phyloP scores from a whole-genome alignment of 352 stramenopile genomes.

The Globisporangium ultimum region DNA sequence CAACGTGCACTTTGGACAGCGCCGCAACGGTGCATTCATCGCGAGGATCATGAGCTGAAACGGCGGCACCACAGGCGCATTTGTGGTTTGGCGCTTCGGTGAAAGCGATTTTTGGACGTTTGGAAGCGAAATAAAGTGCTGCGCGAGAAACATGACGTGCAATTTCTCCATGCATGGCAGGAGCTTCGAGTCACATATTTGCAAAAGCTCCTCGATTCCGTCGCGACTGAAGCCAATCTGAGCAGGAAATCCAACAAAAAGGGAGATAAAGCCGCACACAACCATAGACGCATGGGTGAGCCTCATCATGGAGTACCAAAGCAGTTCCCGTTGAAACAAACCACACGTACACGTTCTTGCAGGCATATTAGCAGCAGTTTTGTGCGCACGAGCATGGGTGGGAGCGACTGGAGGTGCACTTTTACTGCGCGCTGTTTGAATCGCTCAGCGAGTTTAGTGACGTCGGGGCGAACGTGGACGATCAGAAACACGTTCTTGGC shows the following conservation, averaged over 20 bases:
- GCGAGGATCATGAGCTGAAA: slow-evolving; percentile 57
- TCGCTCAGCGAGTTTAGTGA: slow-evolving; percentile 57
- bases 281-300: no score
- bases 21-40: slow-evolving; percentile 54
- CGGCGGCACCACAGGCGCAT: slow-evolving; percentile 15
- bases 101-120: slow-evolving; percentile 41
- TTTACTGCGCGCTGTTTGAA: slow-evolving; percentile 33
- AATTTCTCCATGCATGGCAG: slow-evolving; percentile 38
- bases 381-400: slow-evolving; percentile 35
- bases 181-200: slow-evolving; percentile 31
- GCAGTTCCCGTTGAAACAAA: neutral
- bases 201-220: slow-evolving; percentile 47
- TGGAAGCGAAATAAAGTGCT: slow-evolving; percentile 52
- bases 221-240: slow-evolving; percentile 65
- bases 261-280: neutral
- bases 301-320: neutral
- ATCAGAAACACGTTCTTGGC: slow-evolving; percentile 54
- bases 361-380: slow-evolving; percentile 58
- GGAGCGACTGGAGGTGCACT: slow-evolving; percentile 40
- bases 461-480: slow-evolving; percentile 47
- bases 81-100: neutral
- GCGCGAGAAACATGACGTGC: slow-evolving; percentile 39
- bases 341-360: slow-evolving; percentile 33
- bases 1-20: slow-evolving; percentile 66
- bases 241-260: neutral